Percentiles rank a stretch among this genome's conserved stretches.
phyloP scores from a whole-genome alignment of 495 filamentous ascomycete genomes.

The Hypoxylon lenormandii region DNA sequence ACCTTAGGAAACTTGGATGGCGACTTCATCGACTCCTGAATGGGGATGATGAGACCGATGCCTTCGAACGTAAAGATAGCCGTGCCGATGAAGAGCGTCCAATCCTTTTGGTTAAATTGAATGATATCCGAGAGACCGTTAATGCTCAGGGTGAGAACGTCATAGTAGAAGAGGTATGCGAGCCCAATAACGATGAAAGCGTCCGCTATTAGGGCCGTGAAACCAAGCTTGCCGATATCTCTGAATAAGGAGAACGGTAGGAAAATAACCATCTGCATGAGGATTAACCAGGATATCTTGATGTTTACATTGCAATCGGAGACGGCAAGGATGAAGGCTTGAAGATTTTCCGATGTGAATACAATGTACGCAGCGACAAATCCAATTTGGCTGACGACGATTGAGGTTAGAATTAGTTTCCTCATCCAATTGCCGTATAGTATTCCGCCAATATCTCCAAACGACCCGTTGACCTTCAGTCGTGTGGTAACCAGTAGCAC shows the following conservation, averaged over 20 bases:
- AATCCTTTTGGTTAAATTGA: slow-evolving; percentile 85
- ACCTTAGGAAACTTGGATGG: slow-evolving; percentile 89
- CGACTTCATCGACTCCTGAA: slow-evolving; percentile 94
- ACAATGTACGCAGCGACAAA: slow-evolving; percentile 99
- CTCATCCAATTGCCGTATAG: slow-evolving; percentile 93
- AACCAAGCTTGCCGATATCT: slow-evolving; percentile 93
- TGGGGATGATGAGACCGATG: slow-evolving; percentile 97
- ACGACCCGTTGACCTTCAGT: slow-evolving; percentile 84
- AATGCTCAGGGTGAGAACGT: slow-evolving; percentile 83
- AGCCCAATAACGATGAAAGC: slow-evolving; percentile 92
- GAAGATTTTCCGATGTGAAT: slow-evolving; percentile 94
- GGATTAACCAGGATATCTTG: slow-evolving; percentile 85
- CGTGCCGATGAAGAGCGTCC: slow-evolving; percentile 97
- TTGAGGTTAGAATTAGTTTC: slow-evolving; percentile 84
- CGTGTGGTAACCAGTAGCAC: slow-evolving; percentile 89
- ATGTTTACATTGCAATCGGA: slow-evolving; percentile 83
- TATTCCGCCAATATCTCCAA: slow-evolving; percentile 93
- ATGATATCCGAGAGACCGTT: slow-evolving; percentile 84
- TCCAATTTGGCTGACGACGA: slow-evolving; percentile 92
- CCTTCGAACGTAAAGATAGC: slow-evolving; percentile 99
- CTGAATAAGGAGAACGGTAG: slow-evolving; percentile 90
- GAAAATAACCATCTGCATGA: slow-evolving; percentile 94
- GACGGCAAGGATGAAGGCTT: slow-evolving; percentile 88
- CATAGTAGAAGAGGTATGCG: slow-evolving; percentile 95
- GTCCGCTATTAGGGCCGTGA: slow-evolving; percentile 90